These are phyloP conservation scores for Hericium coralloides DNA, from an alignment of 768 basidiomycete species.

Conservation along the genomic window DNA sequence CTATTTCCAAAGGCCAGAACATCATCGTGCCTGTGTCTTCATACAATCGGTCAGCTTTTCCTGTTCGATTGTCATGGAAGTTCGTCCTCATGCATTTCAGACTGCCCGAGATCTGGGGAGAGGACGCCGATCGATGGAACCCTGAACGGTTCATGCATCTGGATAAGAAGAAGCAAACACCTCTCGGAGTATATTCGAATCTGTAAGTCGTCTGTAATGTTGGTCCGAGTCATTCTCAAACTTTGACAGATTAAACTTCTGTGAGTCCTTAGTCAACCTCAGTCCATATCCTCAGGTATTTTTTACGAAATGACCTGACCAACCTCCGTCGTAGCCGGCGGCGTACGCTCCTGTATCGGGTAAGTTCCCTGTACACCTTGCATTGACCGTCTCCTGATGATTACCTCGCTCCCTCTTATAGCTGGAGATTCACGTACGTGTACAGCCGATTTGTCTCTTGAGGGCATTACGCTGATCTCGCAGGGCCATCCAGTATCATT, in stretches of 20 bases:
- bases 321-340: slow-evolving; percentile 3
- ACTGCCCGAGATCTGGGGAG: slow-evolving; percentile 6
- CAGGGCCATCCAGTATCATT: slow-evolving; percentile 18
- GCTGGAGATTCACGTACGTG: slow-evolving; percentile 10
- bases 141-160: slow-evolving; percentile 6
- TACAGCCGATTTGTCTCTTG: background rate
- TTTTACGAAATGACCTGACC: background rate
- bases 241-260: slow-evolving; percentile 3
- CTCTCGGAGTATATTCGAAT: slow-evolving; percentile 6
- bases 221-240: background rate
- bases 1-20: slow-evolving; percentile 5
- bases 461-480: slow-evolving; percentile 3
- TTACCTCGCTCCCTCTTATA: background rate
- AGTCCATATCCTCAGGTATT: background rate
- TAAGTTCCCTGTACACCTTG: background rate
- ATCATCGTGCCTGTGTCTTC: slow-evolving; percentile 4
- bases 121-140: slow-evolving; percentile 8
- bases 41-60: slow-evolving; percentile 6
- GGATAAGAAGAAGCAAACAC: background rate
- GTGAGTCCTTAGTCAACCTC: background rate
- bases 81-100: background rate
- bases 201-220: slow-evolving; percentile 2
- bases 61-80: background rate
- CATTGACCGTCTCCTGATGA: background rate
- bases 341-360: slow-evolving; percentile 7